These are phyloP conservation scores for Penicillium waksmanii DNA, from an alignment of 495 filamentous ascomycete genomes.

Conservation along the genomic window DNA sequence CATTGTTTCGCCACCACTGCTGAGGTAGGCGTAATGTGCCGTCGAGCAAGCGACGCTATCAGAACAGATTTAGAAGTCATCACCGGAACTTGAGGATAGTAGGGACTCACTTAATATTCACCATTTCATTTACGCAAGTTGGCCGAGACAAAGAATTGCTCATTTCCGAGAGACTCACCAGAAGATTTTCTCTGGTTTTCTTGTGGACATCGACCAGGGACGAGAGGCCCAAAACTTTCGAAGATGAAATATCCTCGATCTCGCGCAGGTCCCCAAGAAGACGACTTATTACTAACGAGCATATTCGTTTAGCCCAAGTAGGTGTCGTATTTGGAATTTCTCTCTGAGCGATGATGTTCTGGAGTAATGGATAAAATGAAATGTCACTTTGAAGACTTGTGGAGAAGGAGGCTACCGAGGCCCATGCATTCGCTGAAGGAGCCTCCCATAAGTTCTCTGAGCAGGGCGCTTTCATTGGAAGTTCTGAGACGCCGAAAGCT, in stretches of 20 bases:
- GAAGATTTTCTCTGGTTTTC: background rate
- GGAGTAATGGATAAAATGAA: background rate
- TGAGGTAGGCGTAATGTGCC: background rate
- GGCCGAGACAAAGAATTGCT: background rate
- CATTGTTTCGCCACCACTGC: background rate
- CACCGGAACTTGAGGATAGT: background rate
- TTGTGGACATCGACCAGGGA: background rate
- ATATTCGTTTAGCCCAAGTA: background rate
- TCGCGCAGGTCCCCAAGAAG: background rate
- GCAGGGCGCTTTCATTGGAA: background rate
- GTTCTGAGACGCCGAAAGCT: background rate
- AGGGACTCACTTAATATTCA: constrained; percentile 1
- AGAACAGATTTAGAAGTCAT: background rate
- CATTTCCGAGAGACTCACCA: background rate
- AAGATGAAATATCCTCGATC: background rate
- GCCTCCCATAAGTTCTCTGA: background rate
- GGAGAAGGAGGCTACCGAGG: background rate
- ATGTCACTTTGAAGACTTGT: background rate
- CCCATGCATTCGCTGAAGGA: constrained; percentile 2
- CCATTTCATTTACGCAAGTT: background rate
- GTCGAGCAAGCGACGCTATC: background rate
- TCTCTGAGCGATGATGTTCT: background rate
- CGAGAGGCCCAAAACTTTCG: background rate
- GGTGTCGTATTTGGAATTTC: background rate
- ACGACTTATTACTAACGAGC: background rate